Percentiles rank a stretch among this genome's conserved stretches.
These are phyloP conservation scores for Colletotrichum incanum DNA, from an alignment of 2,329 filamentous ascomycete genomes.

Conservation along the genomic window DNA sequence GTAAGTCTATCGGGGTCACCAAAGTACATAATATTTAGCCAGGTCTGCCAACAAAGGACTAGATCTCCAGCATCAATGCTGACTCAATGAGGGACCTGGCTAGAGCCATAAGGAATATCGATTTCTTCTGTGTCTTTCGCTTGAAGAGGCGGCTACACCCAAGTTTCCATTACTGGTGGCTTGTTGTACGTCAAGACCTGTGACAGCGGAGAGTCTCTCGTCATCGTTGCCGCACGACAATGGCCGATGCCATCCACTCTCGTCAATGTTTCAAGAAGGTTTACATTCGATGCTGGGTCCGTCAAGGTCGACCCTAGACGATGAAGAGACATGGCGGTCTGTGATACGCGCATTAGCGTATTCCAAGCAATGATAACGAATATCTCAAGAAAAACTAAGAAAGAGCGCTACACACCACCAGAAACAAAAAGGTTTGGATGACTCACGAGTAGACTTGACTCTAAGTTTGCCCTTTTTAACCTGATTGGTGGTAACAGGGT, in stretches of 20 bases:
- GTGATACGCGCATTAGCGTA: neutral
- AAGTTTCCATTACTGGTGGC: too few species aligned
- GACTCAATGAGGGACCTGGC: too few species aligned
- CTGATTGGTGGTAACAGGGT: neutral
- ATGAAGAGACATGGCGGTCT: neutral
- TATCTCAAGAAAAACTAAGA: neutral
- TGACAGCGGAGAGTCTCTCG: neutral
- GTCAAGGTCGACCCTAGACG: neutral
- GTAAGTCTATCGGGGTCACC: too few species aligned
- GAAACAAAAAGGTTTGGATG: constrained; percentile 1
- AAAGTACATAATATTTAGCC: neutral
- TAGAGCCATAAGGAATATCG: neutral
- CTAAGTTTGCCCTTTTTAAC: constrained; percentile 3
- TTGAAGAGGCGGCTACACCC: neutral
- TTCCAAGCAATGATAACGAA: neutral
- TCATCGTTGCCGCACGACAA: too few species aligned
- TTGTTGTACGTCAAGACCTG: neutral
- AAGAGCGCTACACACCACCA: constrained; percentile 10
- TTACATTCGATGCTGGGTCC: neutral
- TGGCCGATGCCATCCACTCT: neutral
- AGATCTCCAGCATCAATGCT: neutral
- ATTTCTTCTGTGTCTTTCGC: neutral
- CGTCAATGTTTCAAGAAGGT: neutral
- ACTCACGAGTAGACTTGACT: constrained; percentile 19
- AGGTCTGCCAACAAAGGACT: neutral